Conservation (phyloP, 805 yeast genomes). For the Blastobotrys robertii region DNA sequence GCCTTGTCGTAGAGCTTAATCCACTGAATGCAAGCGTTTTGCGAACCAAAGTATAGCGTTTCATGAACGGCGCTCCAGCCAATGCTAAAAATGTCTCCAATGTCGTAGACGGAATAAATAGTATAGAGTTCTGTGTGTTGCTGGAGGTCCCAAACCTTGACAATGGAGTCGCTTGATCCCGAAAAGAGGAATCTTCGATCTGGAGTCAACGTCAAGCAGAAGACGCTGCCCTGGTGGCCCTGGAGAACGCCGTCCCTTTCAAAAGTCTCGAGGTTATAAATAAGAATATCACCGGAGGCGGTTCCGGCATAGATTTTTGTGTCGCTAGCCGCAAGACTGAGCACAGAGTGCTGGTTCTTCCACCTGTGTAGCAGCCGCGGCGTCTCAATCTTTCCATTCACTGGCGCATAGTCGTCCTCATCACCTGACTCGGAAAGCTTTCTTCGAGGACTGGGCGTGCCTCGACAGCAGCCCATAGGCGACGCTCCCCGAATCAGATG, state of each 20-base stretch:
- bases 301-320: conserved; percentile 70
- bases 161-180: conserved; percentile 84
- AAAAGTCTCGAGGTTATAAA: conserved; percentile 58
- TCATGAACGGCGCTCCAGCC: conserved; percentile 52
- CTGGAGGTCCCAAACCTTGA: conserved; percentile 71
- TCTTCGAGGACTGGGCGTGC: conserved; percentile 8
- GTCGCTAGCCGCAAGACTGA: conserved; percentile 38
- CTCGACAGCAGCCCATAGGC: conserved; percentile 13
- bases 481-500: neutral
- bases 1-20: conserved; percentile 33
- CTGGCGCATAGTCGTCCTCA: conserved; percentile 6
- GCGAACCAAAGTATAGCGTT: conserved; percentile 77
- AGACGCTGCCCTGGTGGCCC: conserved; percentile 67
- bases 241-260: conserved; percentile 42
- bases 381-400: neutral
- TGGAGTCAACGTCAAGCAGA: conserved; percentile 40
- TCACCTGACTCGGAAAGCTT: no score
- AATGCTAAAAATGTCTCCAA: conserved; percentile 87
- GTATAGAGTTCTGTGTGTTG: conserved; percentile 42
- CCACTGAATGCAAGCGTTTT: conserved; percentile 82
- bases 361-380: conserved; percentile 53
- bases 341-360: conserved; percentile 62
- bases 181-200: conserved; percentile 58
- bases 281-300: conserved; percentile 69
- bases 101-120: conserved; percentile 73